Evolutionary conservation across 2,329 filamentous ascomycete species (phyloP).

Genomic region (Paracoccidioides lutzii): DNA sequence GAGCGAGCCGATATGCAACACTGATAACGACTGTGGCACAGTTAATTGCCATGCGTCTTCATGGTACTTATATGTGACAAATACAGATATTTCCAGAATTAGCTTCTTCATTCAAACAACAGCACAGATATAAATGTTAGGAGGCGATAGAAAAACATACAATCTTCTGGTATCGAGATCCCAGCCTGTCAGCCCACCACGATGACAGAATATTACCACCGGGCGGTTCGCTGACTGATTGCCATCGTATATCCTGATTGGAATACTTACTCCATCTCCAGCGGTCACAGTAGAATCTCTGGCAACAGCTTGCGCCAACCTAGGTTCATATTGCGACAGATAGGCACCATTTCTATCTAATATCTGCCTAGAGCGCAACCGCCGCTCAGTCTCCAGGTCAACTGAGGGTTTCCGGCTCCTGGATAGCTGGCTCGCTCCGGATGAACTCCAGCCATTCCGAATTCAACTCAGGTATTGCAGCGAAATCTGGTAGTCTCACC

Average conservation of each 20-base stretch:
- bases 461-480: neutral
- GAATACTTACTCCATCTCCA: neutral
- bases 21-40: slow-evolving; percentile 9
- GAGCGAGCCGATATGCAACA: slow-evolving; percentile 12
- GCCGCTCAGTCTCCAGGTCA: neutral
- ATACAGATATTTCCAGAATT: neutral
- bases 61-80: neutral
- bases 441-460: slow-evolving; percentile 2
- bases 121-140: no score
- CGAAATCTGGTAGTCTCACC: neutral
- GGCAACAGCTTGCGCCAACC: neutral
- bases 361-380: neutral
- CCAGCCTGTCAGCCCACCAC: neutral
- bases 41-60: neutral
- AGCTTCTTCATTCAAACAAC: neutral
- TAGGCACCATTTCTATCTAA: neutral
- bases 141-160: neutral
- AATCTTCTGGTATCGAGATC: slow-evolving; percentile 4
- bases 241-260: slow-evolving; percentile 6
- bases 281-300: neutral
- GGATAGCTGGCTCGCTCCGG: neutral
- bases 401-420: neutral
- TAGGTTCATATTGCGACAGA: neutral
- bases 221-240: neutral
- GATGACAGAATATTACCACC: slow-evolving; percentile 3